Evolutionary conservation across 108 stramenopile genomes (phyloP), one percentile per base, ranked within the genome.

Genomic region (Seminavis robusta): DNA sequence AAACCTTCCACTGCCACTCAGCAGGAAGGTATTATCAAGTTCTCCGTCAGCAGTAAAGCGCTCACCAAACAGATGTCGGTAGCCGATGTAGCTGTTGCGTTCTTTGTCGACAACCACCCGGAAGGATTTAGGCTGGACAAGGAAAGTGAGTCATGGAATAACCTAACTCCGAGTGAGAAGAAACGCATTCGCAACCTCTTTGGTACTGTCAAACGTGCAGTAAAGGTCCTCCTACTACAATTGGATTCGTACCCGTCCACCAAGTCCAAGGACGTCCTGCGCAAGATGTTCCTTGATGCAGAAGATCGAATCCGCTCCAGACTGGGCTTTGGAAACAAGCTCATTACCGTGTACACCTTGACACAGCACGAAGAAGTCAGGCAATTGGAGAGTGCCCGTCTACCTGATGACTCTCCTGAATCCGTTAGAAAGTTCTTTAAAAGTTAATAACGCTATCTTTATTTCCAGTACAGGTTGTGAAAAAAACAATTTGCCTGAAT

Each of bases 21-120:
- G 10, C 17, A 10, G 16, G 8, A 11, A 17, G 17, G 17, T 8
- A 16, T 45, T 10, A 10, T 19, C 44, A 11, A 11, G 44, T 45
- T 45, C 44, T 17, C 44, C 8, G 44, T 45, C 10, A 45, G 44
- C 17, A 45, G 11, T 11, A 45, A 45, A 45, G 44, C n/a, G n/a
- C n/a, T 10, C 8, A 16, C 17, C n/a, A 45, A 10, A 8, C 10
- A 45, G 8, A 10, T 16, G 16, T 16, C 8, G 44, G 8, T 45
- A 8, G 8, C 44, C 8, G 44, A 45, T 45, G 44, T 45, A 10
- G 8, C 17, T 45, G 44, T 45, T 8, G 11, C 16, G 16, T 45
- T 45, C 17, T 45, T 45, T 19, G 44, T 17, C 17, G 44, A 45
- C 11, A 19, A 45, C 17, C 17, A 16, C 44, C 44, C 16, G 16